Base-by-base conservation (phyloP, 768 basidiomycete species). In the Postia placenta region DNA sequence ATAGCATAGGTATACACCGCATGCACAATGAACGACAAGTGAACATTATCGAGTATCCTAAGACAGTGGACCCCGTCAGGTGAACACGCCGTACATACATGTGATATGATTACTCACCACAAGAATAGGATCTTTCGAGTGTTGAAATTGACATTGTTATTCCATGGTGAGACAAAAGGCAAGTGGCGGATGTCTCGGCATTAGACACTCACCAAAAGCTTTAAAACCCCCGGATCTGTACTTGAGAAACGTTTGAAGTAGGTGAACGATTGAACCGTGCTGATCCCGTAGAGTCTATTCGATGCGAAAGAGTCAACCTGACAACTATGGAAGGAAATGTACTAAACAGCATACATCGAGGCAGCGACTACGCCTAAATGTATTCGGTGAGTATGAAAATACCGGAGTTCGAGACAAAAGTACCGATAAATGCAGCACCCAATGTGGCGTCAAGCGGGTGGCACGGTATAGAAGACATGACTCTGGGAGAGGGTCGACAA, bases 11-110 rank as follows among this genome's bases (percentile, higher is more conserved):
- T 30, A 33, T 50, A 45, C 1, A 60, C 30, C 0, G 61, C 50
- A 26, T 60, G 57, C 5, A 51, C 42, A 6, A 58, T 56, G 24
- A 60, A 42, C 11, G 40, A 47, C 0, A 57, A 33, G 35, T 62
- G 61, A 0, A 56, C 7, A 1, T 50, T 53, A 37, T 62, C 59
- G 0, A 62, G 50, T 11, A 51, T 25, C 60, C 60, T 61, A 23
- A 3, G 17, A 2, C 17, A n/a, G 9, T 35, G 11, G n/a, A 35
- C 9, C n/a, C n/a, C n/a, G 33, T 9, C 11, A 9, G 33, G n/a
- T 35, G 9, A 9, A n/a, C n/a, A 35, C 33, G 33, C 11, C n/a
- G 33, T 9, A 9, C 11, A 9, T 35, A 9, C 33, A 9, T 9
- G 33, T 9, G 33, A 35, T 9, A 17, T 19, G 19, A 39, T 35